A percentile compares a stretch with the other conserved stretches of the same genome.
Evolutionary conservation across 257 asterid species (phyloP).

Genomic region (Voacanga thouarsii): DNA sequence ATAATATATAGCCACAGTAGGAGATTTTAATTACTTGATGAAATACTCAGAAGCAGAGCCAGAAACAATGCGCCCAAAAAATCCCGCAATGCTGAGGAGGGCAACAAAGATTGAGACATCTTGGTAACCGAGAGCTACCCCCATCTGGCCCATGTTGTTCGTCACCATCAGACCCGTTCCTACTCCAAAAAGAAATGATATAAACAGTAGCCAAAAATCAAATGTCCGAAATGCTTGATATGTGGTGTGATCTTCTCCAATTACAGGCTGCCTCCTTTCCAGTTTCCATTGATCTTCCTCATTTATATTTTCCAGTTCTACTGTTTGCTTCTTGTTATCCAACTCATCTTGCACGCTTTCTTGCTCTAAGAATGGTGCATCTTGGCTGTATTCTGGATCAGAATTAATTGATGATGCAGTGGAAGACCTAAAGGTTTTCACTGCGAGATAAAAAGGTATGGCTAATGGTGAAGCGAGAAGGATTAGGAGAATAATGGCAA

Average conservation of each 20-base stretch:
- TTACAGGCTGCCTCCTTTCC: not conserved
- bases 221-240: conserved; percentile 16
- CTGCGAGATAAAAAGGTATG: conserved; percentile 15
- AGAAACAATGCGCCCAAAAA: conserved; percentile 25
- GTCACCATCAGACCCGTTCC: conserved; percentile 26
- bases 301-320: not conserved
- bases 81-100: conserved; percentile 27
- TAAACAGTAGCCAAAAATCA: conserved; percentile 27
- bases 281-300: not conserved
- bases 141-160: conserved; percentile 27
- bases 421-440: not conserved
- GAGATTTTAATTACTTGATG: conserved; percentile 16
- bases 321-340: not conserved
- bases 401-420: not conserved
- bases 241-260: conserved; percentile 26
- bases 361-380: conserved; percentile 6
- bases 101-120: conserved; percentile 29
- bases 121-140: conserved; percentile 21
- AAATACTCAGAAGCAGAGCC: conserved; percentile 25
- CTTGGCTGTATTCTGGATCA: not conserved
- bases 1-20: not conserved
- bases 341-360: not conserved
- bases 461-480: conserved; percentile 17
- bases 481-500: conserved; percentile 11
- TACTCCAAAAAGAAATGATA: conserved; percentile 29